These are phyloP conservation scores for Adansonia gregorii DNA, from an alignment of 441 rosid genomes.

Conservation along the genomic window DNA sequence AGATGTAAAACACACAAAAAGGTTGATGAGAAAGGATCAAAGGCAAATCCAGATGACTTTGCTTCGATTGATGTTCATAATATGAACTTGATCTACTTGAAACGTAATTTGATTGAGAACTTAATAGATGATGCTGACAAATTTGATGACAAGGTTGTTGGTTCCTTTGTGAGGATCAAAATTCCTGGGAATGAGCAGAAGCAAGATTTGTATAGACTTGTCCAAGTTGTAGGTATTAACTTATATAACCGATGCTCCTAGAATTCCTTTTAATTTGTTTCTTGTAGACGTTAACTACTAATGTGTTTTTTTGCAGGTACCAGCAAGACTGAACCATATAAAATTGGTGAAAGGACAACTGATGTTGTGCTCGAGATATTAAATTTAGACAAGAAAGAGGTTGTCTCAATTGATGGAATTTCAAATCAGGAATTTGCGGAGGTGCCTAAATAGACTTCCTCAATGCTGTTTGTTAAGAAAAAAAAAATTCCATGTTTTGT, in stretches of 20 bases:
- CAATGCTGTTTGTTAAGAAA: not conserved
- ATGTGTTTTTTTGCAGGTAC: slow-evolving; percentile 60
- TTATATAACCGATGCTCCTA: slow-evolving; percentile 31
- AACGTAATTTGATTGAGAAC: slow-evolving; percentile 69
- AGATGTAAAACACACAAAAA: slow-evolving; percentile 58
- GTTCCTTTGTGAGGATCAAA: slow-evolving; percentile 85
- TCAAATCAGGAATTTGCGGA: slow-evolving; percentile 91
- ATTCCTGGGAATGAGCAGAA: slow-evolving; percentile 68
- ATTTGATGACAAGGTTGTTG: slow-evolving; percentile 80
- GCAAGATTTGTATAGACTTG: slow-evolving; percentile 85
- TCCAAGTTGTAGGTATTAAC: slow-evolving; percentile 83
- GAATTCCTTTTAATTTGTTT: slow-evolving; percentile 18
- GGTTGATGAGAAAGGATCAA: slow-evolving; percentile 52
- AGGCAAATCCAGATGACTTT: slow-evolving; percentile 59
- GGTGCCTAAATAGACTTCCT: slow-evolving; percentile 51
- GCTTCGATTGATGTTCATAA: slow-evolving; percentile 95
- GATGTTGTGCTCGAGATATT: slow-evolving; percentile 73
- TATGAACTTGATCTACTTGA: slow-evolving; percentile 74
- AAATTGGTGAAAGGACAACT: slow-evolving; percentile 62
- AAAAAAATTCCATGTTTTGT: not conserved
- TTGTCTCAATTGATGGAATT: slow-evolving; percentile 68
- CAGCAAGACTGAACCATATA: slow-evolving; percentile 61
- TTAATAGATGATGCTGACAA: slow-evolving; percentile 69
- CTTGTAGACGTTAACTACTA: not conserved
- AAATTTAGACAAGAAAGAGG: slow-evolving; percentile 79